Percentiles rank a stretch among this genome's conserved stretches.
phyloP scores from a whole-genome alignment of 139 green algal species.

The Asterochloris erici region DNA sequence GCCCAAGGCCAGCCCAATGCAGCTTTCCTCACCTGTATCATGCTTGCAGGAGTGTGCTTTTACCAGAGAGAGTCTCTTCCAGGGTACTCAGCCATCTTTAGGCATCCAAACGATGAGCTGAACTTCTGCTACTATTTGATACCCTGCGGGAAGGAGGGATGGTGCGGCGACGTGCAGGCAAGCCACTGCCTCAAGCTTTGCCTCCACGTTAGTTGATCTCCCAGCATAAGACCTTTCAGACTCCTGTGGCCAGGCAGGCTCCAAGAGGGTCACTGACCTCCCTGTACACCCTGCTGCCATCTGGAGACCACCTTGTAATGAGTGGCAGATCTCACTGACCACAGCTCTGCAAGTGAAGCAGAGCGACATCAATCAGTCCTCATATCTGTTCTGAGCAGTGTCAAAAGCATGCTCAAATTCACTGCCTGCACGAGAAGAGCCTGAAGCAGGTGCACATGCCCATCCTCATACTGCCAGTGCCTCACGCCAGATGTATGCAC shows the following conservation, averaged over 20 bases:
- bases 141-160: constrained; percentile 66
- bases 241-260: background rate
- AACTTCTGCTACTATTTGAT: constrained; percentile 97
- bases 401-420: too few species aligned
- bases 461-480: background rate
- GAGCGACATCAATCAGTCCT: too few species aligned
- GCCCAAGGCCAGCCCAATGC: background rate
- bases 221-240: background rate
- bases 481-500: background rate
- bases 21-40: background rate
- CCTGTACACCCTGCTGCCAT: too few species aligned
- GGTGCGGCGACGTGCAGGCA: constrained; percentile 70
- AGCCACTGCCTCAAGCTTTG: background rate
- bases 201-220: background rate
- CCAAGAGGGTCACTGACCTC: too few species aligned
- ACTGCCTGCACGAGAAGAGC: too few species aligned
- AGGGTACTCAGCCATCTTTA: constrained; percentile 71
- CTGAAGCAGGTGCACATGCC: too few species aligned
- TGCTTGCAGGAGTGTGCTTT: constrained; percentile 52
- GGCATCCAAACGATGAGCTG: constrained; percentile 87
- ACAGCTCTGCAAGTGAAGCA: too few species aligned
- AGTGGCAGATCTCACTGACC: too few species aligned
- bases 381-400: too few species aligned
- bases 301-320: too few species aligned
- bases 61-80: constrained; percentile 77